Conservation (phyloP, 495 filamentous ascomycete genomes). For the Viridothelium virens region DNA sequence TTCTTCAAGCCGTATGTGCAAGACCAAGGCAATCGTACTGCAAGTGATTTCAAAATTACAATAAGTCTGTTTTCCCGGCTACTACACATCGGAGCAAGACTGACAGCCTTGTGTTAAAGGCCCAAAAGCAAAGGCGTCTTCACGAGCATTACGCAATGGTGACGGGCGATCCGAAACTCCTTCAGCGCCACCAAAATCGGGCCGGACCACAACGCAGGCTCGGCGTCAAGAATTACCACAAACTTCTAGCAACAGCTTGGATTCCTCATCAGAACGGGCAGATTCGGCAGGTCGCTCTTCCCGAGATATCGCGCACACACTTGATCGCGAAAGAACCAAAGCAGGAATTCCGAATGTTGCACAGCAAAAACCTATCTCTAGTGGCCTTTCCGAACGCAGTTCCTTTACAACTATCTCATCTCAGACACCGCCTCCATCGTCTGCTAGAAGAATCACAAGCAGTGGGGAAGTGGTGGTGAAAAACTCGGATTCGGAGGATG, state of each 20-base stretch:
- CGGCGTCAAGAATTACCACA: background rate
- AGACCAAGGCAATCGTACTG: background rate
- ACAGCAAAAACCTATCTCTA: background rate
- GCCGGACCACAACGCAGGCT: background rate
- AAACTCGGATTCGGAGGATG: slow-evolving; percentile 6
- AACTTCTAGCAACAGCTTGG: background rate
- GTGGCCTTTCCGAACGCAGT: background rate
- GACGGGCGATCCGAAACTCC: background rate
- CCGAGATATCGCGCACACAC: background rate
- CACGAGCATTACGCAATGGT: background rate
- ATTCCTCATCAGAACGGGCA: background rate
- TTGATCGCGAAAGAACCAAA: background rate
- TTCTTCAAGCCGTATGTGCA: slow-evolving; percentile 8
- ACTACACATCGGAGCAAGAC: background rate
- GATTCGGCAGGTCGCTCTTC: background rate
- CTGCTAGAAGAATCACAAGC: background rate
- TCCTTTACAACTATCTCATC: slow-evolving; percentile 13
- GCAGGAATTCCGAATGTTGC: background rate
- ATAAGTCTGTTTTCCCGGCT: background rate
- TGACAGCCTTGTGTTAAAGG: background rate
- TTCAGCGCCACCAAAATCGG: background rate
- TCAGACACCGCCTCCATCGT: slow-evolving; percentile 8
- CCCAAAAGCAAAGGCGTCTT: background rate
- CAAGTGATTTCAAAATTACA: slow-evolving; percentile 6
- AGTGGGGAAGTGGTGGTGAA: background rate